Evolutionary conservation across 805 yeast genomes (phyloP).

Genomic region (Candida maesae): DNA sequence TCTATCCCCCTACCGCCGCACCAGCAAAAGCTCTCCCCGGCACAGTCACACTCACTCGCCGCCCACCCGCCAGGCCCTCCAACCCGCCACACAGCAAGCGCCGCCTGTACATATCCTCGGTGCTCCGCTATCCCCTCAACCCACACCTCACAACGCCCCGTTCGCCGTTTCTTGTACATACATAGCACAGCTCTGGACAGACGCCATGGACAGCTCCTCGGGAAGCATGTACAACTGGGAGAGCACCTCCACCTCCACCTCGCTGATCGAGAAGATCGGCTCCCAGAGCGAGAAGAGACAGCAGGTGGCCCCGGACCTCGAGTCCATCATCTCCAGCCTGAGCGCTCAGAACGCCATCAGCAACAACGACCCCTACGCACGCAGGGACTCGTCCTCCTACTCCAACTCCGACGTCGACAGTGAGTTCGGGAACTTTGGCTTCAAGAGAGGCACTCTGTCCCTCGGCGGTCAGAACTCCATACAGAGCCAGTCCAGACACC

Average conservation of each 20-base stretch:
- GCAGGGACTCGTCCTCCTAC: conserved; percentile 36
- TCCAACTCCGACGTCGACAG: conserved; percentile 38
- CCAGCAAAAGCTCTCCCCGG: too few relatives aligned
- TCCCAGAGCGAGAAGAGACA: conserved; percentile 16
- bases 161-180: conserved; percentile 9
- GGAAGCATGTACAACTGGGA: conserved; percentile 13
- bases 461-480: conserved; percentile 30
- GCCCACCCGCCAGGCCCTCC: neutral
- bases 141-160: too few relatives aligned
- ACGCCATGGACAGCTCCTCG: neutral
- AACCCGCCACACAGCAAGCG: too few relatives aligned
- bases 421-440: conserved; percentile 39
- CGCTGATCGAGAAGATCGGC: conserved; percentile 10
- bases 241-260: conserved; percentile 4
- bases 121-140: neutral
- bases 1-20: too few relatives aligned
- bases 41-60: too few relatives aligned
- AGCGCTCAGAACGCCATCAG: conserved; percentile 24
- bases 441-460: conserved; percentile 44
- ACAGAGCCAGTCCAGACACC: conserved; percentile 26
- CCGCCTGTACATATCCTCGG: conserved; percentile 9
- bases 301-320: conserved; percentile 27
- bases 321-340: conserved; percentile 29
- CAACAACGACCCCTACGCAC: conserved; percentile 12
- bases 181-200: neutral